phyloP scores from a whole-genome alignment of 2,329 filamentous ascomycete genomes.

The Aspergillus pseudoviridinutans region DNA sequence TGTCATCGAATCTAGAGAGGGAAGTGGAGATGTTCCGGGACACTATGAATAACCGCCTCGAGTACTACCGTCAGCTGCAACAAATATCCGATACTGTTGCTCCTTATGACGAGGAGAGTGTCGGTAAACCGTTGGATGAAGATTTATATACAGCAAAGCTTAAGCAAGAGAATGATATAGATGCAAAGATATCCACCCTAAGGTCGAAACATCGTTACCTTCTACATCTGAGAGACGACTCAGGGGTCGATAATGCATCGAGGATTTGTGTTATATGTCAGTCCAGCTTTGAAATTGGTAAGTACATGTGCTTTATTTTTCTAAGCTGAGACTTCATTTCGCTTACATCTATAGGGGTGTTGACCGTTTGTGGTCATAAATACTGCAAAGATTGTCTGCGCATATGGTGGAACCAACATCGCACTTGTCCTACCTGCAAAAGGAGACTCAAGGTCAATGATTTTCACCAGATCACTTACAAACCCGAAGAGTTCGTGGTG shows the following conservation, averaged over 20 bases:
- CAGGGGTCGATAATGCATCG: conserved; percentile 56
- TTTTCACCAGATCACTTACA: conserved; percentile 81
- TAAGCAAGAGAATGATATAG: conserved; percentile 49
- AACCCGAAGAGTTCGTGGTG: conserved; percentile 67
- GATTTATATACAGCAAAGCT: conserved; percentile 41
- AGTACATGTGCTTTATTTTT: conserved; percentile 29
- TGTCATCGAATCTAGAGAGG: conserved; percentile 47
- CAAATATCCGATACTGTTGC: conserved; percentile 83
- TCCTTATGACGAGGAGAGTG: conserved; percentile 62
- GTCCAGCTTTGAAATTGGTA: conserved; percentile 69
- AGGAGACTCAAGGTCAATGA: conserved; percentile 60
- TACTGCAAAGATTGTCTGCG: conserved; percentile 87
- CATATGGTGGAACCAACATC: conserved; percentile 70
- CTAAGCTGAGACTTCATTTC: neutral
- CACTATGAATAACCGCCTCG: conserved; percentile 79
- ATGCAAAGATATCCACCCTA: conserved; percentile 56
- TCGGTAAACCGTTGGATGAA: conserved; percentile 55
- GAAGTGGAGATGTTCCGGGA: conserved; percentile 73
- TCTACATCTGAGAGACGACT: conserved; percentile 57
- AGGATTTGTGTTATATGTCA: conserved; percentile 85
- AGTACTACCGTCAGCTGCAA: conserved; percentile 89
- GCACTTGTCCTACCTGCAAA: conserved; percentile 84
- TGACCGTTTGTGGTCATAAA: conserved; percentile 82
- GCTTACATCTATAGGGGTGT: conserved; percentile 26
- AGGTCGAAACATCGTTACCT: conserved; percentile 75